Conservation (phyloP, 257 asterid genomes). For the Solanum peruvianum region DNA sequence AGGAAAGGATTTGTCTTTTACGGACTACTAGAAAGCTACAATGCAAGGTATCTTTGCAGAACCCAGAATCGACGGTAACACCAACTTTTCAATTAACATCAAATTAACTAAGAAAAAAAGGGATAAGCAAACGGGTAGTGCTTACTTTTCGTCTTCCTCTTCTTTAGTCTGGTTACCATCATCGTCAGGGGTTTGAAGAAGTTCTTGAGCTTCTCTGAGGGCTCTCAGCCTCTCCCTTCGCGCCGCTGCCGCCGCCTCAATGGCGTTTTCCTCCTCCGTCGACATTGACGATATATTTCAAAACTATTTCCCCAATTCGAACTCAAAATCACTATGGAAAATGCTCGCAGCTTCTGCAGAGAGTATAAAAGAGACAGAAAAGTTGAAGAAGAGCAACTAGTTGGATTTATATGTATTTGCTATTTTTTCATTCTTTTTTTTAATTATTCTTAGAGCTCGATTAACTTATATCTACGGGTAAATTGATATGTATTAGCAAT, state of each 20-base stretch:
- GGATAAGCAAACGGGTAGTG: not conserved
- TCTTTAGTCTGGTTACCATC: not conserved
- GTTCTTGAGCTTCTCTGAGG: slow-evolving; percentile 78
- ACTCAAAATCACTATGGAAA: not conserved
- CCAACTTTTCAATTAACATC: not conserved
- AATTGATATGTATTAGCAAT: too few relatives aligned
- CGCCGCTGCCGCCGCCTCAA: slow-evolving; percentile 62
- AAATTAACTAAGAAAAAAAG: not conserved
- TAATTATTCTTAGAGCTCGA: too few relatives aligned
- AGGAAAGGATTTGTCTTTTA: not conserved
- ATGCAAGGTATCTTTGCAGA: not conserved
- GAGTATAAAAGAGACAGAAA: not conserved
- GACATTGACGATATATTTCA: not conserved
- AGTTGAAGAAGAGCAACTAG: not conserved
- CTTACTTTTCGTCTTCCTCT: slow-evolving; percentile 10
- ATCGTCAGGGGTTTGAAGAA: slow-evolving; percentile 69
- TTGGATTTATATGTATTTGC: not conserved
- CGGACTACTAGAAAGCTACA: not conserved
- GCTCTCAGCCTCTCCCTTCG: slow-evolving; percentile 80
- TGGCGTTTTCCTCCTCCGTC: slow-evolving; percentile 48
- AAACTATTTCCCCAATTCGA: not conserved
- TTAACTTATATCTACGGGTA: too few relatives aligned
- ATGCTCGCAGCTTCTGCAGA: not conserved
- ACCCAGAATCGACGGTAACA: not conserved
- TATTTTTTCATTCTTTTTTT: too few relatives aligned